phyloP scores from a whole-genome alignment of 202 grass and related monocot genomes.

The Schoenoplectus tabernaemontani region DNA sequence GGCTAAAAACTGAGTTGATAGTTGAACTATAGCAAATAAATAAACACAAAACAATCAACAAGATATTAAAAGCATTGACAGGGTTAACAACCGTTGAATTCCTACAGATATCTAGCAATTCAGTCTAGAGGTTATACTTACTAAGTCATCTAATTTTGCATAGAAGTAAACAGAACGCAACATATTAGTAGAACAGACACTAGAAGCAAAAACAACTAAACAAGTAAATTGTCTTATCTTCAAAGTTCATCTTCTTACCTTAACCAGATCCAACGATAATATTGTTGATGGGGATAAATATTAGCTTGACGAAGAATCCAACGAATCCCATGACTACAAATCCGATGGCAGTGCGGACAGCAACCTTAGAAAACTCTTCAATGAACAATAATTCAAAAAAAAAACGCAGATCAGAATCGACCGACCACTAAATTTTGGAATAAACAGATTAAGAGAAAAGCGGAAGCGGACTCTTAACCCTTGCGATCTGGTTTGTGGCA shows the following conservation, averaged over 20 bases:
- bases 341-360: slow-evolving; percentile 62
- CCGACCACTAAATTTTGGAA: background rate
- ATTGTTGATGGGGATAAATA: slow-evolving; percentile 99
- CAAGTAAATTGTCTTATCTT: background rate
- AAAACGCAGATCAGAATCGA: background rate
- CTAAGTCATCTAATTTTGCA: background rate
- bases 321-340: slow-evolving; percentile 99
- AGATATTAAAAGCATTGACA: background rate
- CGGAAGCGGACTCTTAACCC: slow-evolving; percentile 20
- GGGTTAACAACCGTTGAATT: background rate
- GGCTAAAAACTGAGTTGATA: background rate
- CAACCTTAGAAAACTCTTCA: slow-evolving; percentile 89
- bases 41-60: background rate
- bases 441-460: slow-evolving; percentile 19
- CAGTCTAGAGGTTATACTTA: background rate
- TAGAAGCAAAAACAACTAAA: background rate
- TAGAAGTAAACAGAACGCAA: background rate
- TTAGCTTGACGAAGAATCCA: slow-evolving; percentile 88
- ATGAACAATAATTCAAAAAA: background rate
- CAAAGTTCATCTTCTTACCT: slow-evolving; percentile 23
- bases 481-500: slow-evolving; percentile 92
- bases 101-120: background rate
- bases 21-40: background rate
- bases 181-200: background rate
- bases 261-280: slow-evolving; percentile 90